These are phyloP conservation scores for Wickerhamiella lipophila DNA, from an alignment of 805 yeast species.

Conservation along the genomic window DNA sequence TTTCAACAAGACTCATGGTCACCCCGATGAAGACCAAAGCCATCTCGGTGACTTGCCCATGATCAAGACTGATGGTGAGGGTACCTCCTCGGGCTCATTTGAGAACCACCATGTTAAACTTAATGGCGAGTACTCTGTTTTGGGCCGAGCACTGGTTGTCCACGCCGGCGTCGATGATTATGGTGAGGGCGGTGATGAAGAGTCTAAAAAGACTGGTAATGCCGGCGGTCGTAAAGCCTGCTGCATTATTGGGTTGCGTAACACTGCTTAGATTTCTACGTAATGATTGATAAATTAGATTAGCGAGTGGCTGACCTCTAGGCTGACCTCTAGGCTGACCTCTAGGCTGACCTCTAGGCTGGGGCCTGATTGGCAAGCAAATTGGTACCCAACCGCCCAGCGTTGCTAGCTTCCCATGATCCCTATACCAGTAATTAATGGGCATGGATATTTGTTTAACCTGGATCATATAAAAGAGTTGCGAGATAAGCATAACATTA, in stretches of 20 bases:
- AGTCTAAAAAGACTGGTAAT: conserved; percentile 82
- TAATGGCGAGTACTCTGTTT: conserved; percentile 57
- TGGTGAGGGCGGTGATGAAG: conserved; percentile 82
- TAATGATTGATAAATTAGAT: not conserved
- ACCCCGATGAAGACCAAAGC: conserved; percentile 25
- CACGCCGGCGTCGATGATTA: conserved; percentile 82
- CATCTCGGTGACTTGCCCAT: conserved; percentile 84
- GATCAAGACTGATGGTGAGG: conserved; percentile 57
- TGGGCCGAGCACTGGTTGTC: conserved; percentile 82
- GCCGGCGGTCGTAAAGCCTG: conserved; percentile 95
- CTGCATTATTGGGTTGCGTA: conserved; percentile 40
- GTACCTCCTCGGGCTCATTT: conserved; percentile 68
- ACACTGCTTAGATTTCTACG: not conserved
- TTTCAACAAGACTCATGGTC: conserved; percentile 43
- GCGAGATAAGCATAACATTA: conserved; percentile 46
- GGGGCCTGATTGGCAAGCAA: too few relatives aligned
- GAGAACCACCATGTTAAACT: conserved; percentile 55
- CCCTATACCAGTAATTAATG: conserved; percentile 31
- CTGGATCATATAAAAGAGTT: conserved; percentile 41
- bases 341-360: too few relatives aligned
- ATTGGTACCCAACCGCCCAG: not conserved
- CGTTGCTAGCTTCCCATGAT: too few relatives aligned
- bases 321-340: too few relatives aligned
- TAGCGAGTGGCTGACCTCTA: too few relatives aligned
- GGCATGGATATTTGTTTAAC: conserved; percentile 46